A percentile compares a stretch with the other conserved stretches of the same genome.
phyloP scores from a whole-genome alignment of 2,329 filamentous ascomycete genomes.

The Calonectria pseudoturangicola region DNA sequence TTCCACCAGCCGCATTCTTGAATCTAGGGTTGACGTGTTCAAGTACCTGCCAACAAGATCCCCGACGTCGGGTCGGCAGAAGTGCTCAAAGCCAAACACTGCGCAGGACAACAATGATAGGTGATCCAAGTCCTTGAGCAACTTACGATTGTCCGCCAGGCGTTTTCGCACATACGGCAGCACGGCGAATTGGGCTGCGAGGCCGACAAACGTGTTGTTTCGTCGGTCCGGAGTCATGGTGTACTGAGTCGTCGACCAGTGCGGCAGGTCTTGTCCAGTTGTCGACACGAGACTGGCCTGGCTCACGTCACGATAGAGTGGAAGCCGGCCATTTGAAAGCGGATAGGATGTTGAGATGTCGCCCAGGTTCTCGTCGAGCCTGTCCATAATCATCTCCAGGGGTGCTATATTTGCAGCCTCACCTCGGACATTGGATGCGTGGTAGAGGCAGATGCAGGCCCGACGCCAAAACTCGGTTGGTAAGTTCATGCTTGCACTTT shows the following conservation, averaged over 20 bases:
- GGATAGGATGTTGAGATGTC: neutral
- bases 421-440: conserved; percentile 5
- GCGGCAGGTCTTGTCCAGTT: neutral
- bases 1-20: neutral
- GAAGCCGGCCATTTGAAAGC: conserved; percentile 9
- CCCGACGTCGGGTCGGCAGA: neutral
- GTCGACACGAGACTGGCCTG: conserved; percentile 1
- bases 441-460: conserved; percentile 19
- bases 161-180: conserved; percentile 6
- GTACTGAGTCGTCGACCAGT: conserved; percentile 14
- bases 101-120: neutral
- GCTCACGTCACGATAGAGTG: neutral
- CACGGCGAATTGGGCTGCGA: conserved; percentile 13
- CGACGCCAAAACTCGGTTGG: conserved; percentile 19
- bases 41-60: neutral
- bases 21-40: neutral
- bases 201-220: neutral
- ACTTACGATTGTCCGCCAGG: neutral
- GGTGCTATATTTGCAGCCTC: neutral
- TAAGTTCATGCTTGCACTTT: conserved; percentile 3
- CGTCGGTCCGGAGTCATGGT: conserved; percentile 11
- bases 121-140: neutral
- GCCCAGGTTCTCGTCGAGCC: neutral
- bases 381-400: conserved; percentile 10
- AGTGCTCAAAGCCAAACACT: conserved; percentile 11